These are phyloP conservation scores for Coniferiporia weirii DNA, from an alignment of 1,284 basidiomycete species.

Conservation along the genomic window DNA sequence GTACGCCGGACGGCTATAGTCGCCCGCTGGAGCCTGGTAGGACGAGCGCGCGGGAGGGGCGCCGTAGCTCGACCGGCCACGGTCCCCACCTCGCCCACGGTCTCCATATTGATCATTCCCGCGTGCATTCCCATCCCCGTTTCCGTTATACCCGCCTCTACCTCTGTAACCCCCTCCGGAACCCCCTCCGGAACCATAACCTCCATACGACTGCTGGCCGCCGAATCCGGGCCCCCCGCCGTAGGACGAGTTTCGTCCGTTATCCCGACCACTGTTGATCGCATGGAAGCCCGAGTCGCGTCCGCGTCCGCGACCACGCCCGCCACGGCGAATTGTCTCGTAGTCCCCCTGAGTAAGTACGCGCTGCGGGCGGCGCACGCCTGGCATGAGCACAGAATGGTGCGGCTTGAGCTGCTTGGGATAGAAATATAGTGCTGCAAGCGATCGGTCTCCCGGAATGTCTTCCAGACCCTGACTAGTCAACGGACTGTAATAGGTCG, in stretches of 20 bases:
- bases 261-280: conserved; percentile 23
- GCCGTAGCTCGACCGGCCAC: conserved; percentile 7
- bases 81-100: conserved; percentile 8
- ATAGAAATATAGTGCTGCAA: conserved; percentile 88
- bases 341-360: conserved; percentile 72
- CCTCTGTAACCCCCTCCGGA: conserved; percentile 20
- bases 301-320: conserved; percentile 33
- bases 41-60: conserved; percentile 9
- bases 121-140: neutral
- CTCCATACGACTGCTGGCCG: conserved; percentile 20
- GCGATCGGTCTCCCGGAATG: conserved; percentile 80
- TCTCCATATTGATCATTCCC: conserved; percentile 4
- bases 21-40: conserved; percentile 1
- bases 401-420: conserved; percentile 85
- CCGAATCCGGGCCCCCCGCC: conserved; percentile 18
- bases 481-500: conserved; percentile 82
- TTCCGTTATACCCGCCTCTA: conserved; percentile 18
- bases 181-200: conserved; percentile 20
- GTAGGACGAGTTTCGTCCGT: conserved; percentile 10
- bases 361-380: conserved; percentile 57
- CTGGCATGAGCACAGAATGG: conserved; percentile 78
- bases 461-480: conserved; percentile 58
- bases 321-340: conserved; percentile 51
- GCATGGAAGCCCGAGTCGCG: conserved; percentile 23
- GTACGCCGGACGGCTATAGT: conserved; percentile 7